These are phyloP conservation scores for Thelephora terrestris DNA, from an alignment of 1,284 basidiomycete genomes.

Conservation along the genomic window DNA sequence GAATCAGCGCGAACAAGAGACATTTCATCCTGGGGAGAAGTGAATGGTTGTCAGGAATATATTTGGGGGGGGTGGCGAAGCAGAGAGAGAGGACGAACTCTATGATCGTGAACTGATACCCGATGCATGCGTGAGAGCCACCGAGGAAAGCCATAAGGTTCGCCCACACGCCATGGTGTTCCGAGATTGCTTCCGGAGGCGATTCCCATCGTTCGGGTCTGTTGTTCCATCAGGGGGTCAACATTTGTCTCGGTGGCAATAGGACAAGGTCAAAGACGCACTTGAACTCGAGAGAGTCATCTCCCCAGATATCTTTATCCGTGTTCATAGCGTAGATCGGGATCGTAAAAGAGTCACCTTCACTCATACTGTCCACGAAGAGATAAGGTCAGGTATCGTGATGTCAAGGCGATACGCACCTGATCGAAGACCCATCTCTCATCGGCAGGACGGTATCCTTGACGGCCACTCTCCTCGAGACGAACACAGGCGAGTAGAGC, in stretches of 20 bases:
- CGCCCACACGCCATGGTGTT: conserved; percentile 48
- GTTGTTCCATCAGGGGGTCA: conserved; percentile 29
- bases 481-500: conserved; percentile 50
- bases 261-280: conserved; percentile 16
- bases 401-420: conserved; percentile 19
- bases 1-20: conserved; percentile 29
- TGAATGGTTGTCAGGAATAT: conserved; percentile 13
- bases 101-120: conserved; percentile 59
- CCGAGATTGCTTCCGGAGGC: conserved; percentile 30
- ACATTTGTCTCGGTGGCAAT: conserved; percentile 19
- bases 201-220: conserved; percentile 53
- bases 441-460: conserved; percentile 38
- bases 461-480: conserved; percentile 37
- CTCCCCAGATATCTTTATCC: conserved; percentile 41
- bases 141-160: conserved; percentile 52
- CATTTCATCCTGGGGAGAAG: conserved; percentile 19
- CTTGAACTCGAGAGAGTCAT: conserved; percentile 43
- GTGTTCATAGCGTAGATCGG: conserved; percentile 40
- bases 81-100: no score
- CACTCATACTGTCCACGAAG: conserved; percentile 24
- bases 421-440: conserved; percentile 10
- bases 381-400: not conserved
- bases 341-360: conserved; percentile 36
- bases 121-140: conserved; percentile 50
- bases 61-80: conserved; percentile 28